These are phyloP conservation scores for Rhizopogon roseolus DNA, from an alignment of 768 basidiomycete genomes.

Conservation along the genomic window DNA sequence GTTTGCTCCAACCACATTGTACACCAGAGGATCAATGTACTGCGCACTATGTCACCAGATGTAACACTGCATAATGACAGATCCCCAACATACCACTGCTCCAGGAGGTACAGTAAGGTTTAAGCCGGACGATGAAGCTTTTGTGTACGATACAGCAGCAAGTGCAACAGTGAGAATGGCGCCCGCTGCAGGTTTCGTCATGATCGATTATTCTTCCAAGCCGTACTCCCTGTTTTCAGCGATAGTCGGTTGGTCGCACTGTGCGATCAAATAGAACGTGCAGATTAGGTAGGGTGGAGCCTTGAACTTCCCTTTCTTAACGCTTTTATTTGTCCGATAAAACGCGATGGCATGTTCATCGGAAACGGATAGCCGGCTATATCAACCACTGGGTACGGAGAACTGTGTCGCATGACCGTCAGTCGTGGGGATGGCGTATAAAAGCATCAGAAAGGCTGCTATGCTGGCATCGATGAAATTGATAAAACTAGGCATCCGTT, in stretches of 20 bases:
- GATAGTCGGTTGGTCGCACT: not conserved
- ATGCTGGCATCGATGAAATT: not conserved
- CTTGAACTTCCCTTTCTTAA: not conserved
- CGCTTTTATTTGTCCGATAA: conserved; percentile 4
- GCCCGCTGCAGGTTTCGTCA: conserved; percentile 1
- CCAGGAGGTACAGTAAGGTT: conserved; percentile 11
- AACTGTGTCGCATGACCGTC: conserved; percentile 5
- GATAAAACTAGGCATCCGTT: too few relatives aligned
- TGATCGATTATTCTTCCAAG: not conserved
- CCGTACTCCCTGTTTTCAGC: not conserved
- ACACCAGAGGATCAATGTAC: conserved; percentile 47
- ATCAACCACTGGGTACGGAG: not conserved
- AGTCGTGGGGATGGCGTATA: conserved; percentile 3
- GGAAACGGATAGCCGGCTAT: conserved; percentile 1
- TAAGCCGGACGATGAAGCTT: not conserved
- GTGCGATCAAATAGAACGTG: not conserved
- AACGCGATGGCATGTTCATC: not conserved
- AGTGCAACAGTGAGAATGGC: conserved; percentile 1
- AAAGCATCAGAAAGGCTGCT: too few relatives aligned
- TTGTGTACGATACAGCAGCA: not conserved
- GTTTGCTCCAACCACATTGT: conserved; percentile 47
- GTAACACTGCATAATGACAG: not conserved
- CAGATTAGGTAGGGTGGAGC: not conserved
- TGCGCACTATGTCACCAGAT: conserved; percentile 14
- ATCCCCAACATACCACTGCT: conserved; percentile 12